Percentiles rank a stretch among this genome's conserved stretches.
Conservation (phyloP, 768 basidiomycete genomes). For the Kwoniella bestiolae region DNA sequence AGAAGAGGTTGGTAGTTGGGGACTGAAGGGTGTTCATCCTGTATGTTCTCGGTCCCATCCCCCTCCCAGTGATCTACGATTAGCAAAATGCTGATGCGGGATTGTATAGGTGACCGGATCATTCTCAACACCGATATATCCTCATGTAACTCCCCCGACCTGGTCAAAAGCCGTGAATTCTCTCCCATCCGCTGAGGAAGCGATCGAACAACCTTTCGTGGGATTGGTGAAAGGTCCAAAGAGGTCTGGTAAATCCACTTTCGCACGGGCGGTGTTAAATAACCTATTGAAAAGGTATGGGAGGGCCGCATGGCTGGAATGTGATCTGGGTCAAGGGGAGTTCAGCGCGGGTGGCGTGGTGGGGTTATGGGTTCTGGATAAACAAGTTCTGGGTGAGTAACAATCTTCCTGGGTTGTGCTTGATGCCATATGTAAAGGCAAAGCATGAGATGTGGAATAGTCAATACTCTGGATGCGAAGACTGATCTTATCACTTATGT, state of each 20-base stretch:
- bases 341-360: constrained; percentile 87
- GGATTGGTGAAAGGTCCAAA: constrained; percentile 82
- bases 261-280: constrained; percentile 76
- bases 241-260: constrained; percentile 87
- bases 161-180: constrained; percentile 55
- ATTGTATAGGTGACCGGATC: constrained; percentile 44
- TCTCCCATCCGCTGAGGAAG: constrained; percentile 45
- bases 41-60: constrained; percentile 61
- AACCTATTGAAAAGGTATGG: constrained; percentile 66
- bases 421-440: too few species aligned
- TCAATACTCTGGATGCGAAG: constrained; percentile 7
- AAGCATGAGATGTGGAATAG: too few species aligned
- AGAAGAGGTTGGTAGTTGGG: constrained; percentile 57
- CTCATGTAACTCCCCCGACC: constrained; percentile 40
- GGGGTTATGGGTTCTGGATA: constrained; percentile 72
- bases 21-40: constrained; percentile 60
- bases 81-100: not conserved
- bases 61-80: constrained; percentile 9
- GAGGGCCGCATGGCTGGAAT: constrained; percentile 88
- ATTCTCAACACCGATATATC: constrained; percentile 39
- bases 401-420: too few species aligned
- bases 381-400: constrained; percentile 70
- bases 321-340: constrained; percentile 91
- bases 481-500: not conserved
- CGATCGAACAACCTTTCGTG: constrained; percentile 54